Conservation (phyloP, 73 alveolate genomes). For the Diophrys sp. region DNA sequence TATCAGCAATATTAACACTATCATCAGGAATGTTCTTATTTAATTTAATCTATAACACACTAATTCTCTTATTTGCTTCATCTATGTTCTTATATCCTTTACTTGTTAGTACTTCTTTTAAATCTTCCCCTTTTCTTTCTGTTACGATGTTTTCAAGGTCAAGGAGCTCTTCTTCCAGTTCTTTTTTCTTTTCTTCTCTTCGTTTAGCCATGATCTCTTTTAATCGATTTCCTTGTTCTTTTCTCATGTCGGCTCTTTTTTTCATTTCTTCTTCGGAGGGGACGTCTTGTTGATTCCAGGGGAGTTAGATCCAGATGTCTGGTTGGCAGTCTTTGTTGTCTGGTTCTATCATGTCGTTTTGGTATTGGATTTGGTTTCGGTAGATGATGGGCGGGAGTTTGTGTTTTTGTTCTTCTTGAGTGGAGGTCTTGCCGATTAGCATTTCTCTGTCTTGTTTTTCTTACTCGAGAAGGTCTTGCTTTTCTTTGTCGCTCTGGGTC, state of each 20-base stretch:
- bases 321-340: neutral
- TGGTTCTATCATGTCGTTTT: conserved; percentile 1
- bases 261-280: conserved; percentile 47
- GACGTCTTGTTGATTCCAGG: conserved; percentile 26
- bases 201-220: conserved; percentile 55
- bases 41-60: conserved; percentile 67
- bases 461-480: conserved; percentile 41
- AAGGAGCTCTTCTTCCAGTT: conserved; percentile 51
- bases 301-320: conserved; percentile 28
- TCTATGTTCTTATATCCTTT: conserved; percentile 74
- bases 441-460: conserved; percentile 54
- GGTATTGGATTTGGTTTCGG: conserved; percentile 5
- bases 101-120: conserved; percentile 70
- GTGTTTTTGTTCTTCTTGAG: no score
- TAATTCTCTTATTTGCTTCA: conserved; percentile 73
- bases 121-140: conserved; percentile 62
- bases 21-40: conserved; percentile 64
- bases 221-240: conserved; percentile 52
- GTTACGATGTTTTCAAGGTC: conserved; percentile 33
- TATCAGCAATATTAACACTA: conserved; percentile 72
- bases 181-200: conserved; percentile 50
- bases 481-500: conserved; percentile 62
- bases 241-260: conserved; percentile 41
- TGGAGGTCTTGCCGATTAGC: neutral
- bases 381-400: no score